Base-by-base conservation (phyloP, 2,329 filamentous ascomycete species). In the Aspergillus unguis region DNA sequence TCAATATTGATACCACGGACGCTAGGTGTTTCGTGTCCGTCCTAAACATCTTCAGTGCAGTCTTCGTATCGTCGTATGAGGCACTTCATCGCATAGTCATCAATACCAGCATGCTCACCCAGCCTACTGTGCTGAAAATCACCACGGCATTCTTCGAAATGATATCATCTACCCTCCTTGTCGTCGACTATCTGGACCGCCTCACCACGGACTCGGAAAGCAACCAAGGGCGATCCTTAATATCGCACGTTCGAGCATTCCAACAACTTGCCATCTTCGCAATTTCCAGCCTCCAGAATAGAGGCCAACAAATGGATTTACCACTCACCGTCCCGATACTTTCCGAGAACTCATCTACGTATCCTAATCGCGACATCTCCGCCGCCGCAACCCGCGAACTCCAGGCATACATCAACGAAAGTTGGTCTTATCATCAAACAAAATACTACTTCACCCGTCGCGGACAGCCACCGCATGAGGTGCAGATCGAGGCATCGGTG, bases 181-280 rank as follows among this genome's bases (percentile, higher is more conserved):
- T 75, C 1, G 53, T 81, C 0, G 75, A 80, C 47, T 81, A 81
- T 56, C 66, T 81, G 28, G 63, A 72, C 45, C 70, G 72, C 31
- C 31, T 49, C 11, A 60, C 68, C 27, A 71, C 68, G 1, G 59
- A 60, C 29, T 29, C 52, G 5, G 17, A 55, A 58, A 8, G 23
- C 57, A 3, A 17, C 61, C 40, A 36, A n/a, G 17, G 17, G 17
- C 17, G 17, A 17, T 32, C 32, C 6, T 58, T 74, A 36, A 31
- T 71, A 56, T 31, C 56, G 0, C 65, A 69, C 40, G 54, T 79
- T 10, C 54, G 62, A 7, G 73, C 72, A 50, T 71, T 81, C 54
- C 63, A 66, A 37, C 57, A 70, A 7, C 67, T 80, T 47, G 63
- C 63, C 32, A 46, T 67, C 10, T 75, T 74, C 53, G 56, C 70